Conservation (phyloP, 352 stramenopile genomes). For the Phytophthora crassamura region DNA sequence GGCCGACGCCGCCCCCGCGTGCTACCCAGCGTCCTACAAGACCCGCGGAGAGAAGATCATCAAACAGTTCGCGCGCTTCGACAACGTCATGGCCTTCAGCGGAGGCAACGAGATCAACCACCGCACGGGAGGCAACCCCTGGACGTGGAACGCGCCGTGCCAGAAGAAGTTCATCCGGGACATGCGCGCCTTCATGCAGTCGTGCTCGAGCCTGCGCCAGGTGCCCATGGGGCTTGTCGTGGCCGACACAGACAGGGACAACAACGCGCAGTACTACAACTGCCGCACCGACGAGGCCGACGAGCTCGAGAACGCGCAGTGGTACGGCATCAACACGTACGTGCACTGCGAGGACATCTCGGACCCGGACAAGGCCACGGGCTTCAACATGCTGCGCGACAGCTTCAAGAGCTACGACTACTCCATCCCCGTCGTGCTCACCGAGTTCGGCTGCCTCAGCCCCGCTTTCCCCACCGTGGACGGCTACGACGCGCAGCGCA, state of each 20-base stretch:
- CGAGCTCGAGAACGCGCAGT: constrained; percentile 77
- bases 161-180: constrained; percentile 91
- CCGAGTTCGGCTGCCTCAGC: constrained; percentile 40
- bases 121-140: constrained; percentile 45
- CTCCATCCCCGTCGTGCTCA: constrained; percentile 44
- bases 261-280: constrained; percentile 63
- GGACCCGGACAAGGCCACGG: constrained; percentile 47
- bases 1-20: constrained; percentile 45
- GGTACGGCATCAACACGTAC: constrained; percentile 89
- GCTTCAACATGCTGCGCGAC: constrained; percentile 66
- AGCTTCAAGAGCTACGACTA: constrained; percentile 71
- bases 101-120: constrained; percentile 88
- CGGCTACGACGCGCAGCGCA: constrained; percentile 78
- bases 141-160: constrained; percentile 80
- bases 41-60: constrained; percentile 82
- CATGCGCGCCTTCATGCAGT: constrained; percentile 80
- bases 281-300: constrained; percentile 70
- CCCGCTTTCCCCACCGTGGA: constrained; percentile 50
- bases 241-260: constrained; percentile 64
- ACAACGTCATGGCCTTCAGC: constrained; percentile 84
- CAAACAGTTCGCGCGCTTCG: constrained; percentile 82
- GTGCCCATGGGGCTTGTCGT: constrained; percentile 82
- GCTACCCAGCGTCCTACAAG: constrained; percentile 77
- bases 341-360: constrained; percentile 71
- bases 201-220: constrained; percentile 62